Conservation (phyloP, 2,329 filamentous ascomycete species). For the Cytospora chrysosperma region DNA sequence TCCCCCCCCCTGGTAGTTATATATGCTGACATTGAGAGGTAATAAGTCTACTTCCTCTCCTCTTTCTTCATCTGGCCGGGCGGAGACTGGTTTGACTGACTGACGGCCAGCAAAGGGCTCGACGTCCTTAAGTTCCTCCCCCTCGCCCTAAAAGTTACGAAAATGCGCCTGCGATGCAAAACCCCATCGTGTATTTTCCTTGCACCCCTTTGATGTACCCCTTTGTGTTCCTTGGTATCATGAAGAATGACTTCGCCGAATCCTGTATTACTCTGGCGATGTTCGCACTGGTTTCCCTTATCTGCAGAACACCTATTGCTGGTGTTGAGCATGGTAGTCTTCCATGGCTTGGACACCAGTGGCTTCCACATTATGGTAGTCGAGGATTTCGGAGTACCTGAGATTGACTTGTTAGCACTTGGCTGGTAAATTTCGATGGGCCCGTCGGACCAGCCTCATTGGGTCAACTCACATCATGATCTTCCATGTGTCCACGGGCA, state of each 20-base stretch:
- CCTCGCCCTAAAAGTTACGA: neutral
- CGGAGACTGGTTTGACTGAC: neutral
- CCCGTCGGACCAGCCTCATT: neutral
- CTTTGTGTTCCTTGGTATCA: slow-evolving; percentile 21
- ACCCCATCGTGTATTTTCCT: slow-evolving; percentile 15
- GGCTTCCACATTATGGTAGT: slow-evolving; percentile 91
- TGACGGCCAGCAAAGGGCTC: neutral
- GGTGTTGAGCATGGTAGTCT: slow-evolving; percentile 43
- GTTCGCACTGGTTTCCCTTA: slow-evolving; percentile 1
- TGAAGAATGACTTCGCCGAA: slow-evolving; percentile 19
- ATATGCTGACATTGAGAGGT: slow-evolving; percentile 17
- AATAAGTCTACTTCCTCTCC: slow-evolving; percentile 2
- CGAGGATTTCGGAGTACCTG: slow-evolving; percentile 98
- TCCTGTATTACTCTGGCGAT: slow-evolving; percentile 16
- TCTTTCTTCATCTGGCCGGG: slow-evolving; percentile 3
- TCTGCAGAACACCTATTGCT: slow-evolving; percentile 22
- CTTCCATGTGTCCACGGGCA: slow-evolving; percentile 99
- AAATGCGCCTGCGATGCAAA: slow-evolving; percentile 22
- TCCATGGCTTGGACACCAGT: slow-evolving; percentile 38
- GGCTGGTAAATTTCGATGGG: neutral
- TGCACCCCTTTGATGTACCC: slow-evolving; percentile 16
- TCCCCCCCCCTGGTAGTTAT: slow-evolving; percentile 9
- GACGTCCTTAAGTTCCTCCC: slow-evolving; percentile 4
- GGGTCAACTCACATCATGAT: slow-evolving; percentile 89
- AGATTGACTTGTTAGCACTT: slow-evolving; percentile 12